Evolutionary conservation across 139 green algal genomes (phyloP), one percentile per base, ranked within the genome.

Genomic region (Coelastrella sp.): DNA sequence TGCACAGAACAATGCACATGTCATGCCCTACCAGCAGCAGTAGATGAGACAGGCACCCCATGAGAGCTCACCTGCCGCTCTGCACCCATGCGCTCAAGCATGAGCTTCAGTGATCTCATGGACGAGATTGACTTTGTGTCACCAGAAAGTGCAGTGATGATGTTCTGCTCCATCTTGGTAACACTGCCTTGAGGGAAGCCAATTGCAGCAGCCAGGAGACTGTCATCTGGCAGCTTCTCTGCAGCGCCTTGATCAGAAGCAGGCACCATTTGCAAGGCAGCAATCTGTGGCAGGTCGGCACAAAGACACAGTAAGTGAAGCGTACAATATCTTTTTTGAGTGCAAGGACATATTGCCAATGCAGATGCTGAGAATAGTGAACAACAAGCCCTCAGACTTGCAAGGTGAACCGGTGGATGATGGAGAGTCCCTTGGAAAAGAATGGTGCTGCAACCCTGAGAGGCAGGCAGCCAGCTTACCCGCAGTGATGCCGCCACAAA

Each of bases 41-140:
- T 2, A 35, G 27, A 9, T 23, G 15, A 0, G 0, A 13, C 45
- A 2, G 11, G 11, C 45, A 76, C 0, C 15, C 6, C 66, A 45
- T 6, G 1, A 37, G 15, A 50, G 3, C 73, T 21, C 67, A 83
- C 86, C 71, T 84, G 78, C 78, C 88, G 59, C 80, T 93, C 88
- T 81, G 88, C 79, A 21, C 94, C 94, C 77, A 97, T 88, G 41
- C 94, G 87, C 86, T 97, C 93, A 63, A 96, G 79, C 86, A 94
- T 96, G 27, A 98, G 91, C 87, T 95, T 91, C 40, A 97, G 87
- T 48, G 89, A 88, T 43, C 95, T 89, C 79, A 96, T 88, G 15
- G 89, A 81, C 0, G 88, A 96, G 76, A 98, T 94, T 63, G 90
- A 91, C 62, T 83, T 85, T 1, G 87, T 91, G 84, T 95, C 86